phyloP scores from a whole-genome alignment of 345 rosid species.

The sweet orange (Citrus sinensis) region DNA sequence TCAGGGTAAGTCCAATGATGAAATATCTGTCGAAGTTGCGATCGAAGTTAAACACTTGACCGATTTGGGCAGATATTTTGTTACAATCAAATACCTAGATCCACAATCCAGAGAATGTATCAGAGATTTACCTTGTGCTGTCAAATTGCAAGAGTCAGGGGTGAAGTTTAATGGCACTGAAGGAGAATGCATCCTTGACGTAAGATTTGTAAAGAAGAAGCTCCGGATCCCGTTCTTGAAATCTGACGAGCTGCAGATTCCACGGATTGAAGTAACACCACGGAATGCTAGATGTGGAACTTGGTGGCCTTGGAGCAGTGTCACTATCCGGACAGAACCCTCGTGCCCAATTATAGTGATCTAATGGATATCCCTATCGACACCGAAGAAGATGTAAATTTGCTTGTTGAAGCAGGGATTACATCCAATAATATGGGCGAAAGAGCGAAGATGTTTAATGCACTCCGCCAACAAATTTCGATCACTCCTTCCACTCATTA shows the following conservation, averaged over 20 bases:
- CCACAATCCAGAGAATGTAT: too few species aligned
- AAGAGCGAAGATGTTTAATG: conserved; percentile 6
- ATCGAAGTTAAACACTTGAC: not conserved
- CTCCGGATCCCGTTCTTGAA: not conserved
- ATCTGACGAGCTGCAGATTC: not conserved
- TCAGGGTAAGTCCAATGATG: too few species aligned
- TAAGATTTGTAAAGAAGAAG: not conserved
- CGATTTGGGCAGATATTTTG: not conserved
- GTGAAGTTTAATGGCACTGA: not conserved
- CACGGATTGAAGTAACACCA: not conserved
- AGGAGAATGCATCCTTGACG: not conserved
- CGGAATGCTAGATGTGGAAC: conserved; percentile 17
- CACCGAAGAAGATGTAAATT: conserved; percentile 15
- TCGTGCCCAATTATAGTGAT: not conserved
- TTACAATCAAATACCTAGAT: not conserved
- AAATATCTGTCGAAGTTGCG: not conserved
- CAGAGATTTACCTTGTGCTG: not conserved
- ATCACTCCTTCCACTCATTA: not conserved
- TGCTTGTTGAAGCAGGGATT: conserved; percentile 11
- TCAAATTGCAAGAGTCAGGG: conserved; percentile 10
- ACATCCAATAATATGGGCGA: not conserved
- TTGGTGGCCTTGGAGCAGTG: conserved; percentile 16
- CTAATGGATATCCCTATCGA: conserved; percentile 1
- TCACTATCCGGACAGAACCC: conserved; percentile 4
- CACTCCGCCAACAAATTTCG: not conserved